Conservation (phyloP, 495 filamentous ascomycete genomes). For the Penicillium egyptiacum region DNA sequence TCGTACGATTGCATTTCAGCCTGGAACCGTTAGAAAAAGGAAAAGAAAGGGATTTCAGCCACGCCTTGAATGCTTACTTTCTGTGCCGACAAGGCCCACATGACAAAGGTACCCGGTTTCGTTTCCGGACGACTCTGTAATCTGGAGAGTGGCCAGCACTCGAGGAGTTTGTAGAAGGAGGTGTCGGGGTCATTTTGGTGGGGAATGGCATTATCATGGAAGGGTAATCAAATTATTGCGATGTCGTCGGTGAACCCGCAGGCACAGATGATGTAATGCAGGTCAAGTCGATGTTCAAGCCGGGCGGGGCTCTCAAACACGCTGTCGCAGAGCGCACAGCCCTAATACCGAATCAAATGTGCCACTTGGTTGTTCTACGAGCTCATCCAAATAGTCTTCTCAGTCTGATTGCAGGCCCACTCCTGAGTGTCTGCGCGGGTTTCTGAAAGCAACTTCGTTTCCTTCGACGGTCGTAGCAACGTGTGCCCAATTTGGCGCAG, state of each 20-base stretch:
- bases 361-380: neutral
- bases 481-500: neutral
- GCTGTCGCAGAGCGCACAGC: neutral
- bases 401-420: neutral
- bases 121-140: constrained; percentile 86
- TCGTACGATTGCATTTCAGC: constrained; percentile 89
- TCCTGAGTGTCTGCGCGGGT: neutral
- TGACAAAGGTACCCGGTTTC: constrained; percentile 91
- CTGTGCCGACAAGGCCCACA: constrained; percentile 91
- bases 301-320: neutral
- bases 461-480: neutral
- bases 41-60: constrained; percentile 13
- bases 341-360: neutral
- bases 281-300: neutral
- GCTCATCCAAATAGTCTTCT: neutral
- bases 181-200: constrained; percentile 74
- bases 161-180: constrained; percentile 82
- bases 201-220: constrained; percentile 3
- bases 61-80: constrained; percentile 66
- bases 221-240: neutral
- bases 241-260: too few species aligned
- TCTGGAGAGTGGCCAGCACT: constrained; percentile 80
- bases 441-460: neutral
- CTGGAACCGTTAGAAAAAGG: constrained; percentile 44
- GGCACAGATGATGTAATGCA: neutral